Base-by-base conservation (phyloP, 192 early-diverging fungal genomes). In the Helicostylum pulchrum region DNA sequence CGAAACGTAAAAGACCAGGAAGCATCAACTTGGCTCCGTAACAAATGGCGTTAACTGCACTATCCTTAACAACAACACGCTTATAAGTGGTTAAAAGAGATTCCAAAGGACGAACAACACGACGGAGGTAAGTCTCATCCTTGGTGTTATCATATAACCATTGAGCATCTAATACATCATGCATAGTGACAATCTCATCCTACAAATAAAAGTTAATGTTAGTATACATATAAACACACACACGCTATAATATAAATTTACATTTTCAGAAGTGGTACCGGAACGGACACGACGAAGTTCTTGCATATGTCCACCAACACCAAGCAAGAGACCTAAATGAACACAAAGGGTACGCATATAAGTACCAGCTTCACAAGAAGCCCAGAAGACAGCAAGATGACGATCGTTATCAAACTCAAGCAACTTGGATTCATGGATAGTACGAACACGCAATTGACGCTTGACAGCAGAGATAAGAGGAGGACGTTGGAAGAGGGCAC, bases 331-430 rank as follows among this genome's bases (percentile, higher is more conserved):
- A 68, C 97, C 97, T 78, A 99, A 75, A 76, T 99, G 97, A 31
- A 98, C 95, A 76, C 97, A 99, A 58, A 99, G 77, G n/a, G 97
- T 99, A 83, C 97, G 92, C 78, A 99, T 95, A 74, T 99, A 99
- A 12, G 97, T 99, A 63, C 97, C 97, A 55, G 97, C 97, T 85
- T 99, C 97, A 80, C 97, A 99, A 59, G 83, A 88, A 43, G 93
- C 95, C 95, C 95, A 98, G 82, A 99, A 98, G 30, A 97, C 92
- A 63, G 85, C 92, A 78, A 99, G 78, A 70, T 99, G 92, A 49
- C 94, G 87, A 70, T 97, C 94, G 62, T 97, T 94, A 80, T 99
- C 93, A 59, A 94, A 99, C 81, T 99, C 97, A 48, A 93, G 62
- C 62, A 99, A 80, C 84, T 98, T 98, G 69, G 85, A 86, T 67